A percentile compares a stretch with the other conserved stretches of the same genome.
phyloP scores from a whole-genome alignment of 768 basidiomycete genomes.

The Suillus occidentalis region DNA sequence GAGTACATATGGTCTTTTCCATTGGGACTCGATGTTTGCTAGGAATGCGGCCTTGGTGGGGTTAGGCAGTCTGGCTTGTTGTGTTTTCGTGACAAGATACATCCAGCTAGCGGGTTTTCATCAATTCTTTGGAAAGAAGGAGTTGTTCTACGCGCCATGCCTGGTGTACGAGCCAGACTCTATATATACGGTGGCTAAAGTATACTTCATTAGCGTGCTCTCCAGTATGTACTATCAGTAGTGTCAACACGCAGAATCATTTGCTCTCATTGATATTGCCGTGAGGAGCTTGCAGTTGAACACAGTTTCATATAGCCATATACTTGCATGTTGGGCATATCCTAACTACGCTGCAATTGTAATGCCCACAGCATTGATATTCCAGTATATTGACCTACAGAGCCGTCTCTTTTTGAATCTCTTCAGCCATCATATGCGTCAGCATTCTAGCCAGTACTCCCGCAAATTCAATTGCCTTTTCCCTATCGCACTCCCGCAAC shows the following conservation, averaged over 20 bases:
- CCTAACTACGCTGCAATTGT: not conserved
- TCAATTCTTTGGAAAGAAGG: no score
- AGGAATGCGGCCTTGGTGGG: no score
- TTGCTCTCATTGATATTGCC: not conserved
- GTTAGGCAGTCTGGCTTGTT: no score
- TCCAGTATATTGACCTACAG: not conserved
- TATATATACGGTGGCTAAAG: no score
- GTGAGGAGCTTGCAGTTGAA: not conserved
- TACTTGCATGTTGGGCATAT: not conserved
- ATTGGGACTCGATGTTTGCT: no score
- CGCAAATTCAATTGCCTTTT: slow-evolving; percentile 35
- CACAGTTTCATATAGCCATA: not conserved
- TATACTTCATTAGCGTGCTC: no score
- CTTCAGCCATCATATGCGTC: slow-evolving; percentile 33
- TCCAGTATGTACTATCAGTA: not conserved
- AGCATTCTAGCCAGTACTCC: slow-evolving; percentile 43
- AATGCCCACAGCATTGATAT: not conserved
- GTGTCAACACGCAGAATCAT: not conserved
- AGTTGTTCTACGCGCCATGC: no score
- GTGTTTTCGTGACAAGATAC: no score
- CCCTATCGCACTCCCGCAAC: slow-evolving; percentile 34
- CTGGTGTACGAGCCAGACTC: not conserved
- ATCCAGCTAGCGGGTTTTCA: no score
- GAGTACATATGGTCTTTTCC: no score
- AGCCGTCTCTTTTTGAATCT: not conserved